phyloP scores from a whole-genome alignment of 2,329 filamentous ascomycete species.

The Eutypa lata region DNA sequence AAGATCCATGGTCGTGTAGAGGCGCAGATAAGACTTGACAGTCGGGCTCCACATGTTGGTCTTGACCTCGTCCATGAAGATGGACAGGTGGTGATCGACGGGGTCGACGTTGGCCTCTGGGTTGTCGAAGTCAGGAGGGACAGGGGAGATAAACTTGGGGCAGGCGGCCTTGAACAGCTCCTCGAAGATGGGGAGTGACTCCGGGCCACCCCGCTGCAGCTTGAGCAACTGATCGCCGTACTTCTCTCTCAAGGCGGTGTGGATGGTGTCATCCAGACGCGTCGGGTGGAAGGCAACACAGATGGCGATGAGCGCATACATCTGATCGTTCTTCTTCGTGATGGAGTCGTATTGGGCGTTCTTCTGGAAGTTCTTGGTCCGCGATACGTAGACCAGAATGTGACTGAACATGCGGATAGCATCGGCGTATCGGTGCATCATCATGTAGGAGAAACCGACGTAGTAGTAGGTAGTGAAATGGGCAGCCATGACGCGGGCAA shows the following conservation, averaged over 20 bases:
- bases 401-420: conserved; percentile 99
- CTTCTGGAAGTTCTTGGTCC: conserved; percentile 99
- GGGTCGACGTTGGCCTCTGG: conserved; percentile 94
- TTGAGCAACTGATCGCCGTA: conserved; percentile 97
- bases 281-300: conserved; percentile 98
- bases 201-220: conserved; percentile 92
- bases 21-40: conserved; percentile 95
- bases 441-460: conserved; percentile 99
- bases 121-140: conserved; percentile 96
- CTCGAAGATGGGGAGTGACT: conserved; percentile 94
- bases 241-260: conserved; percentile 96
- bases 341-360: conserved; percentile 97
- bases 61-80: conserved; percentile 99
- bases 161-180: conserved; percentile 97
- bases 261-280: conserved; percentile 96
- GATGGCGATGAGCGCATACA: conserved; percentile 98
- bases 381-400: conserved; percentile 96
- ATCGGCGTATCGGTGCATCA: conserved; percentile 99
- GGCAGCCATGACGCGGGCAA: conserved; percentile 97
- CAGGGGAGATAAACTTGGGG: conserved; percentile 99
- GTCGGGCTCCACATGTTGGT: conserved; percentile 98
- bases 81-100: conserved; percentile 90
- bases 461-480: conserved; percentile 99
- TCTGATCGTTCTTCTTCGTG: conserved; percentile 99
- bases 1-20: conserved; percentile 99